Percentiles rank a stretch among this genome's conserved stretches.
Evolutionary conservation across 2,329 filamentous ascomycete genomes (phyloP).

Genomic region (Hymenoscyphus scutula): DNA sequence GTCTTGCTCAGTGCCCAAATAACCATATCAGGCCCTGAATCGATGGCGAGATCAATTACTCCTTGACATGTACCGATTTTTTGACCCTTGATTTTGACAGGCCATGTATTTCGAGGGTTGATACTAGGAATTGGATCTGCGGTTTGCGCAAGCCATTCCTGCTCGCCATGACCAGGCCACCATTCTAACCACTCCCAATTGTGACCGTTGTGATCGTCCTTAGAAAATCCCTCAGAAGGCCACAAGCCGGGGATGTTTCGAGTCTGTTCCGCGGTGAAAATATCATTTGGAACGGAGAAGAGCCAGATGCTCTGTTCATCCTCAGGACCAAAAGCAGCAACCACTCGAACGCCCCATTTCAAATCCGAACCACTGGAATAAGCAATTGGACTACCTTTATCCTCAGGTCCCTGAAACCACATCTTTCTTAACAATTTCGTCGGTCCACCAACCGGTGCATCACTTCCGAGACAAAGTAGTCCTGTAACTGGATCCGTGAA

Average conservation of each 20-base stretch:
- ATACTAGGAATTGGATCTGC: constrained; percentile 22
- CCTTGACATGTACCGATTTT: constrained; percentile 45
- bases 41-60: constrained; percentile 50
- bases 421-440: constrained; percentile 59
- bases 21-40: constrained; percentile 43
- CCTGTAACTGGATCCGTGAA: constrained; percentile 60
- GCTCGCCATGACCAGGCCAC: constrained; percentile 40
- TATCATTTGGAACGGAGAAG: constrained; percentile 59
- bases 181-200: constrained; percentile 38
- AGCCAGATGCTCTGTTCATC: constrained; percentile 49
- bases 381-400: constrained; percentile 43
- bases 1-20: constrained; percentile 52
- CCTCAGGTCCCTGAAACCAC: constrained; percentile 43
- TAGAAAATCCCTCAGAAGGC: constrained; percentile 11
- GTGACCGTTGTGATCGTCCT: constrained; percentile 16
- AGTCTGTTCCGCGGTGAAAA: constrained; percentile 43
- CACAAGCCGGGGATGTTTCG: constrained; percentile 14
- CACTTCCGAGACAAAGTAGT: constrained; percentile 58
- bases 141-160: constrained; percentile 37
- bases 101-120: constrained; percentile 41
- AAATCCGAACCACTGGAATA: constrained; percentile 59
- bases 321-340: constrained; percentile 52
- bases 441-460: constrained; percentile 54
- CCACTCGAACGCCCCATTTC: constrained; percentile 55
- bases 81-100: constrained; percentile 48